A percentile compares a stretch with the other conserved stretches of the same genome.
phyloP scores from a whole-genome alignment of 164 flowering plant species.

The Stephania japonica region DNA sequence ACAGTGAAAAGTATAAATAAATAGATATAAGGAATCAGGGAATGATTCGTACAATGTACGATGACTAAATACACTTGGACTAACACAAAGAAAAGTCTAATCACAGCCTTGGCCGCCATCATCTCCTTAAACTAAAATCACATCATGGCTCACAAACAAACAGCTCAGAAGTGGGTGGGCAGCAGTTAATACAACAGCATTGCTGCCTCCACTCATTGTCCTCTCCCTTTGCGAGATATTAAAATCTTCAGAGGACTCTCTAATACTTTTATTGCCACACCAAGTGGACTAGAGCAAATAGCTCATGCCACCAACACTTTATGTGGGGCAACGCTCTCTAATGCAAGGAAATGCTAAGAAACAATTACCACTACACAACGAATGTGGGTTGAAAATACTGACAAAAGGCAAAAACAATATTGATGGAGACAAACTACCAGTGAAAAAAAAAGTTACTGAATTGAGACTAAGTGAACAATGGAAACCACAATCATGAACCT shows the following conservation, averaged over 20 bases:
- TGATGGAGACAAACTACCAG: too few relatives aligned
- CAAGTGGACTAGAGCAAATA: not conserved
- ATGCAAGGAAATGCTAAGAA: not conserved
- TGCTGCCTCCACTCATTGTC: not conserved
- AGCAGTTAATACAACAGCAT: not conserved
- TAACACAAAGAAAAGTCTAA: not conserved
- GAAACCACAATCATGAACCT: too few relatives aligned
- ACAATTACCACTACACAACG: not conserved
- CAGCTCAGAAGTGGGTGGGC: conserved; percentile 3
- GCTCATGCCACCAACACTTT: not conserved
- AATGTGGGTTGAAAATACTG: not conserved
- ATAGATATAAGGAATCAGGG: not conserved
- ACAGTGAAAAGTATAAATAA: not conserved
- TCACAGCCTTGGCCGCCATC: not conserved
- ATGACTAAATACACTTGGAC: not conserved
- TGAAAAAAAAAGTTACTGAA: too few relatives aligned
- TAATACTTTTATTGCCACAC: not conserved
- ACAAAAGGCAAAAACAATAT: too few relatives aligned
- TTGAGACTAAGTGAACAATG: too few relatives aligned
- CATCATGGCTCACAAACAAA: not conserved
- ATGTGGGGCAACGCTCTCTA: not conserved
- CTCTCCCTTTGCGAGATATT: not conserved
- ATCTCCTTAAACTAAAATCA: not conserved
- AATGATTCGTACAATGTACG: not conserved
- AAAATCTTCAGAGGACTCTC: not conserved